These are phyloP conservation scores for Linnemannia schmuckeri DNA, from an alignment of 192 early-diverging fungal species.

Conservation along the genomic window DNA sequence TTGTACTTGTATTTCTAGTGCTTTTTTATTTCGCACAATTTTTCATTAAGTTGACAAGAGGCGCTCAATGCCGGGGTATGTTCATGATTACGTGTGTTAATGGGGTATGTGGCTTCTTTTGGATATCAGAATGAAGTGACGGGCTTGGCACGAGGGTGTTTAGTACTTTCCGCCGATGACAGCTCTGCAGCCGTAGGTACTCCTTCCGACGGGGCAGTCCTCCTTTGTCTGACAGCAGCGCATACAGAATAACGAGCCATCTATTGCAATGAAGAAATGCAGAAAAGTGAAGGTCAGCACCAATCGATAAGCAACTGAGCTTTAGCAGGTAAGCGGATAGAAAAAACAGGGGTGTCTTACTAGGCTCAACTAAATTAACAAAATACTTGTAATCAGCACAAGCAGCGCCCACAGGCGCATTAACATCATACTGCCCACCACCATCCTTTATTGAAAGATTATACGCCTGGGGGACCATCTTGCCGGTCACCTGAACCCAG, in stretches of 20 bases:
- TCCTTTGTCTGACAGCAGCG: conserved; percentile 52
- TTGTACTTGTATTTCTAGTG: neutral
- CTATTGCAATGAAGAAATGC: neutral
- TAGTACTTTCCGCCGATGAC: conserved; percentile 13
- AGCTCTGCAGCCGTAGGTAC: conserved; percentile 10
- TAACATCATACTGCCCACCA: conserved; percentile 64
- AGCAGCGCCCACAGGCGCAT: conserved; percentile 49
- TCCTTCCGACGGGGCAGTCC: conserved; percentile 24
- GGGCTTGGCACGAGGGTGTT: neutral
- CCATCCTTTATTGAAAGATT: conserved; percentile 38
- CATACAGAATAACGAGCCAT: conserved; percentile 51
- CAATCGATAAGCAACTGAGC: neutral
- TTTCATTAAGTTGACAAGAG: too few relatives aligned
- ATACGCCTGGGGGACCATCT: conserved; percentile 45
- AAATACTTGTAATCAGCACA: conserved; percentile 53
- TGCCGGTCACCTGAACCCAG: conserved; percentile 66
- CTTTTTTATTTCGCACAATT: neutral
- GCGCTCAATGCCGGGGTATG: too few relatives aligned
- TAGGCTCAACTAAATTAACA: conserved; percentile 59
- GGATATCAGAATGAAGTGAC: too few relatives aligned
- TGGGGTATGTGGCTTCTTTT: too few relatives aligned
- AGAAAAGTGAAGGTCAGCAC: neutral
- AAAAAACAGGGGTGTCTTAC: neutral
- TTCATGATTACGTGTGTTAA: too few relatives aligned
- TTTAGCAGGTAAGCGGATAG: too few relatives aligned